Base-by-base conservation (phyloP, 768 basidiomycete genomes). In the Tricholoma bakamatsutake region DNA sequence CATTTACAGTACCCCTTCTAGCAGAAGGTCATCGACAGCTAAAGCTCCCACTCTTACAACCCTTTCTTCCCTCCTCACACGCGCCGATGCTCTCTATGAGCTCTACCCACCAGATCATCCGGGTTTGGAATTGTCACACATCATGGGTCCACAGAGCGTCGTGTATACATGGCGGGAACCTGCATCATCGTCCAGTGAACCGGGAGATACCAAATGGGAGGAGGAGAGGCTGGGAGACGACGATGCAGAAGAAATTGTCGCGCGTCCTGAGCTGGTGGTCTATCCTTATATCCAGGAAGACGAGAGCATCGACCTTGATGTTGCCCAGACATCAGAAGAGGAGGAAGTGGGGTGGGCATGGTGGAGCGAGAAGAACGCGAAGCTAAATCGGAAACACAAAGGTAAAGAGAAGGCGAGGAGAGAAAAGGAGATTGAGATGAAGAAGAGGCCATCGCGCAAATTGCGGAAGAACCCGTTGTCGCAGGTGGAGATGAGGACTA, bases 121-220 rank as follows among this genome's bases (percentile, higher is more conserved):
- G 9, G 71, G 67, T 0, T 71, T 92, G 11, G 65, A 60, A 3
- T 71, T 89, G 13, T 69, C 77, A 5, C 71, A 74, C 28, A 88
- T 88, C 48, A 83, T 93, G 79, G 90, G 90, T 8, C 88, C 87
- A 1, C 83, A 87, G 62, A 90, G 88, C 62, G 87, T 81, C 35
- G 73, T 90, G 50, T 81, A 78, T 66, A 91, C 90, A 8, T 93
- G 89, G 89, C 80, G 78, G 15, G 80, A 84, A 61, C 66, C 70
- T 27, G 61, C 66, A 2, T 50, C 67, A 0, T 67, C 69, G n/a
- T 67, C 81, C 42, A 9, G 15, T 15, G 46, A 5, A 30, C 12
- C 12, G 24, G 7, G 13, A 28, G 13, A 7, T 28, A 46, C 5
- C 2, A 13, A 46, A 27, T 13, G 24, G 5, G 46, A 48, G 30